Evolutionary conservation across 495 filamentous ascomycete species (phyloP).

Genomic region (Aspergillus conjunctus): DNA sequence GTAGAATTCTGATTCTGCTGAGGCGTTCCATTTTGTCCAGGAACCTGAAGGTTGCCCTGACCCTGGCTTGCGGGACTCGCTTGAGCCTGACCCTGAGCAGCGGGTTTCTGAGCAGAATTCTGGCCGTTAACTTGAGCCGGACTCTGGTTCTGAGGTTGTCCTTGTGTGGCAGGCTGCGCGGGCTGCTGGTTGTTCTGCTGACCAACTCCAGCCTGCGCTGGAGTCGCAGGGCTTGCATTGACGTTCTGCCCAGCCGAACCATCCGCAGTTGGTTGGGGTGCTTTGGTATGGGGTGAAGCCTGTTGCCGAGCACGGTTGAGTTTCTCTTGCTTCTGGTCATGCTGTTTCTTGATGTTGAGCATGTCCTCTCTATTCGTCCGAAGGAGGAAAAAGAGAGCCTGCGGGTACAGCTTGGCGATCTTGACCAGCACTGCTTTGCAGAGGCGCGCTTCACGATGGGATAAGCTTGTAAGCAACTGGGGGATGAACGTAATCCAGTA

Average conservation of each 20-base stretch:
- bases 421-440: conserved; percentile 81
- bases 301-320: conserved; percentile 43
- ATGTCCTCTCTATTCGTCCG: conserved; percentile 95
- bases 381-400: conserved; percentile 92
- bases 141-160: conserved; percentile 31
- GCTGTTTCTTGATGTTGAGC: conserved; percentile 82
- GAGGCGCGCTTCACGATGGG: conserved; percentile 85
- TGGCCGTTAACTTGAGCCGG: conserved; percentile 32
- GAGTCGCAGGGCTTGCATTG: conserved; percentile 30
- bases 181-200: conserved; percentile 39
- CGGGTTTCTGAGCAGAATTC: conserved; percentile 23
- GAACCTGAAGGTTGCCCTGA: conserved; percentile 43
- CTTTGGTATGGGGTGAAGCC: conserved; percentile 54
- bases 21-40: conserved; percentile 39
- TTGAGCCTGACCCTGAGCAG: conserved; percentile 34
- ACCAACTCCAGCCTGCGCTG: conserved; percentile 17
- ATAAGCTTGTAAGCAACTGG: conserved; percentile 86
- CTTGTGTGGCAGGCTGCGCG: conserved; percentile 16
- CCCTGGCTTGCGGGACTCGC: conserved; percentile 23
- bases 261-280: conserved; percentile 55
- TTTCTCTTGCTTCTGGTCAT: conserved; percentile 77
- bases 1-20: conserved; percentile 33
- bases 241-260: conserved; percentile 45
- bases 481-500: conserved; percentile 99
- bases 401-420: conserved; percentile 92